Base-by-base conservation (phyloP, 1,139 yeast genomes). In the Blastobotrys arbuscula region DNA sequence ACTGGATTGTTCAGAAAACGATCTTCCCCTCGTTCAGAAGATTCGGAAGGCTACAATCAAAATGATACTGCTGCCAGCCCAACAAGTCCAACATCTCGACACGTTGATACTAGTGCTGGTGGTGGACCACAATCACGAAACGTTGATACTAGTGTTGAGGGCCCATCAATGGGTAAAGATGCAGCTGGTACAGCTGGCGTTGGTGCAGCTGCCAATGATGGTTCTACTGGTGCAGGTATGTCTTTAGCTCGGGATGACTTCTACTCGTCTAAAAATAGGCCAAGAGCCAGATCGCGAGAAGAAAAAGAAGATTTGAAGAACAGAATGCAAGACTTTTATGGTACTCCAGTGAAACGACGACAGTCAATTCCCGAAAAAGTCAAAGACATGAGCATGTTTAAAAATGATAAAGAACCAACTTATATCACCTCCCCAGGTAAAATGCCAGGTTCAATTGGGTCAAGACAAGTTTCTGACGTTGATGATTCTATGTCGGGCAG, bases 171-270 rank as follows among this genome's bases (percentile, higher is more conserved):
- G 26, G 42, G 44, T 34, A 41, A 13, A 18, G 36, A 13, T n/a
- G 35, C 46, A 20, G 48, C 44, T 34, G 45, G 36, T 30, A 50
- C 39, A 30, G 55, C 43, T 35, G 50, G 42, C 18, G 49, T 45
- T 38, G 48, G 42, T 16, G 49, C 48, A 23, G 48, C 42, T 16
- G 49, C 42, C 31, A 26, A 26, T 9, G 31, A 13, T 13, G 36
- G n/a, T 13, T 33, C 36, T n/a, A 47, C 47, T 24, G 44, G 45
- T 44, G 37, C 30, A 13, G 36, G 41, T n/a, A n/a, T n/a, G n/a
- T n/a, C n/a, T n/a, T n/a, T n/a, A n/a, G n/a, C n/a, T n/a, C 34
- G 39, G 16, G 30, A 26, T 28, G 43, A 39, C 23, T 33, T 36
- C 23, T 28, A 12, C 13, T 12, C 10, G 13, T 12, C 31, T 28